phyloP scores from a whole-genome alignment of 2,329 filamentous ascomycete species.

The Alternaria viburni region DNA sequence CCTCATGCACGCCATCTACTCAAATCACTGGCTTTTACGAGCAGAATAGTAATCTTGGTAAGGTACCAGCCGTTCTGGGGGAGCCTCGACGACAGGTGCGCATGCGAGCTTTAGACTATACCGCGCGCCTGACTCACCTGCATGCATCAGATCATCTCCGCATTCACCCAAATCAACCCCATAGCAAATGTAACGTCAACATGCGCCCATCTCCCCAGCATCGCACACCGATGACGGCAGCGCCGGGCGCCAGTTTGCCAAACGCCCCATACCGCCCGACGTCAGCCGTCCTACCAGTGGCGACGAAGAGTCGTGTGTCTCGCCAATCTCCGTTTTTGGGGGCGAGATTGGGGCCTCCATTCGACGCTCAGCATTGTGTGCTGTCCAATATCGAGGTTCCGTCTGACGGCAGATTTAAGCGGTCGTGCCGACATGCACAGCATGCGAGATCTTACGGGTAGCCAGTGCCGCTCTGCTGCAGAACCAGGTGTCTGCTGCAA shows the following conservation, averaged over 20 bases:
- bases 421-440: conserved; percentile 3
- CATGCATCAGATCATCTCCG: not conserved
- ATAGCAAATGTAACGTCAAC: not conserved
- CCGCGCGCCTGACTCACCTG: not conserved
- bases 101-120: not conserved
- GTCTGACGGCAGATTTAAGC: not conserved
- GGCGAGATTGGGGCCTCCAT: not conserved
- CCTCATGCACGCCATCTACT: not conserved
- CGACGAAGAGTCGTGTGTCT: not conserved
- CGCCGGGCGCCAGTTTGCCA: conserved; percentile 8
- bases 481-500: not conserved
- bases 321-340: conserved; percentile 1
- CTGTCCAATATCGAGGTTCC: not conserved
- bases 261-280: conserved; percentile 13
- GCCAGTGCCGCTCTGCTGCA: not conserved
- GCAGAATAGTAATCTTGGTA: not conserved
- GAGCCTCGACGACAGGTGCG: not conserved
- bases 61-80: not conserved
- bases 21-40: no score
- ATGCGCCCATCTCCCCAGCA: conserved; percentile 5
- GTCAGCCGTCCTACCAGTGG: conserved; percentile 19
- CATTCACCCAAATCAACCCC: conserved; percentile 1
- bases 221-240: conserved; percentile 23
- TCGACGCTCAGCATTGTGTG: not conserved
- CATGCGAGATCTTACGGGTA: conserved; percentile 3